Evolutionary conservation across 2,329 filamentous ascomycete species (phyloP), one percentile per base, ranked within the genome.

Genomic region (Lachnellula willkommii): DNA sequence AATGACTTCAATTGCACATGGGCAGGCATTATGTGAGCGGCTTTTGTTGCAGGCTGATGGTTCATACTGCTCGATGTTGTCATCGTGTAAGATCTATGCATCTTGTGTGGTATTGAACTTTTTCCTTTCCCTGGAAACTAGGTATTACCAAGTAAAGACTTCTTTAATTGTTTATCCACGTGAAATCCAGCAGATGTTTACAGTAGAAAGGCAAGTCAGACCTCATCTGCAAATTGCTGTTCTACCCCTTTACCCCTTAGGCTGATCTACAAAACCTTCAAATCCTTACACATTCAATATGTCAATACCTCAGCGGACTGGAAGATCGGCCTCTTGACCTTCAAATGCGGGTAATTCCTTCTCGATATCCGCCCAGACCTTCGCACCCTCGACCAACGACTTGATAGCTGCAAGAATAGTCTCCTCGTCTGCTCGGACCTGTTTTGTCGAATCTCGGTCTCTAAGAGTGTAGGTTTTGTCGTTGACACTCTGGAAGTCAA

Each of bases 401-500:
- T 73, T 68, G 65, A 94, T 81, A 28, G 90, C 90, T 55, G 82
- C 80, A 57, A 94, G 75, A 57, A 97, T 90, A 70, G 87, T 87
- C 42, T 89, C 87, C 70, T 94, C 82, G 60, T 84, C 85, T 11
- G 89, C 89, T 59, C 94, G 87, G 56, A 97, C 91, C 76, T 97
- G 93, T 71, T 85, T 88, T 53, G 90, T 96, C 43, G 87, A 88
- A 75, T 97, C 94, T 61, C 91, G 86, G 72, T 97, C 93, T 69
- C 93, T 81, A 62, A 97, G 82, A 1, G 93, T 97, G 69, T 95
- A 83, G 7, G 88, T 88, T 70, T 83, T 83, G 71, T 96, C 91
- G 74, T 95, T 85, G 64, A 96, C 77, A 48, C 90, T 95, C 78
- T 97, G 90, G 81, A 96, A 97, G 73, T 97, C 93, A 58, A 97